Percentiles rank a stretch among this genome's conserved stretches.
phyloP scores from a whole-genome alignment of 768 basidiomycete species.

The Hericium erinaceus region DNA sequence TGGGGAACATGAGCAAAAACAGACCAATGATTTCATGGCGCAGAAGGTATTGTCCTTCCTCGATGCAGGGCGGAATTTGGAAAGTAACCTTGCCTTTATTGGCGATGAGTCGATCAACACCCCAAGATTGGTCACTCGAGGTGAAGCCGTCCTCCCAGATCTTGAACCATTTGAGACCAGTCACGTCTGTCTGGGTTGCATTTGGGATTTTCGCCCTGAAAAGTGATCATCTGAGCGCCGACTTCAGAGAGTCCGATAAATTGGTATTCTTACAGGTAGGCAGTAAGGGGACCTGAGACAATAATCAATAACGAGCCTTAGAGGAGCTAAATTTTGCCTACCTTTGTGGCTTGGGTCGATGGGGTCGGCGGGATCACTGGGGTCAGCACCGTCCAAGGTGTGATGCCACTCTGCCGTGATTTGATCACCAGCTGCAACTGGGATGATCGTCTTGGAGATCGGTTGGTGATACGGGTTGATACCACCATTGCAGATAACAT shows the following conservation, averaged over 20 bases:
- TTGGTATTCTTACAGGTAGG: slow-evolving; percentile 29
- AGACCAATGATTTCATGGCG: slow-evolving; percentile 41
- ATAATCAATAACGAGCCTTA: not conserved
- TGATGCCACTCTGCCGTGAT: slow-evolving; percentile 50
- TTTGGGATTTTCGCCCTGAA: slow-evolving; percentile 28
- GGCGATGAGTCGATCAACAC: slow-evolving; percentile 34
- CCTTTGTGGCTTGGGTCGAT: slow-evolving; percentile 43
- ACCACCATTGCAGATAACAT: slow-evolving; percentile 50
- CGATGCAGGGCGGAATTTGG: slow-evolving; percentile 20
- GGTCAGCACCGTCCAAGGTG: slow-evolving; percentile 34
- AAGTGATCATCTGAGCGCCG: not conserved
- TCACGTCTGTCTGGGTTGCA: slow-evolving; percentile 36
- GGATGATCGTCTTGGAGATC: slow-evolving; percentile 34
- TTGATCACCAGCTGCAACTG: slow-evolving; percentile 41
- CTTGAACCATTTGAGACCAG: slow-evolving; percentile 46
- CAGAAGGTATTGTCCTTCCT: slow-evolving; percentile 19
- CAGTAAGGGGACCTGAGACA: slow-evolving; percentile 31
- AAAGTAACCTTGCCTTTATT: slow-evolving; percentile 40
- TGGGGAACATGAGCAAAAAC: slow-evolving; percentile 1
- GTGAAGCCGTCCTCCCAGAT: slow-evolving; percentile 36
- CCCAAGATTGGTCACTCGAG: slow-evolving; percentile 30
- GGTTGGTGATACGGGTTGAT: slow-evolving; percentile 46
- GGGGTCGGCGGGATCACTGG: slow-evolving; percentile 36
- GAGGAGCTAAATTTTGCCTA: not conserved
- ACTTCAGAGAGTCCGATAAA: not conserved